These are phyloP conservation scores for Centaurea solstitialis DNA, from an alignment of 129 eudicot genomes.

Conservation along the genomic window DNA sequence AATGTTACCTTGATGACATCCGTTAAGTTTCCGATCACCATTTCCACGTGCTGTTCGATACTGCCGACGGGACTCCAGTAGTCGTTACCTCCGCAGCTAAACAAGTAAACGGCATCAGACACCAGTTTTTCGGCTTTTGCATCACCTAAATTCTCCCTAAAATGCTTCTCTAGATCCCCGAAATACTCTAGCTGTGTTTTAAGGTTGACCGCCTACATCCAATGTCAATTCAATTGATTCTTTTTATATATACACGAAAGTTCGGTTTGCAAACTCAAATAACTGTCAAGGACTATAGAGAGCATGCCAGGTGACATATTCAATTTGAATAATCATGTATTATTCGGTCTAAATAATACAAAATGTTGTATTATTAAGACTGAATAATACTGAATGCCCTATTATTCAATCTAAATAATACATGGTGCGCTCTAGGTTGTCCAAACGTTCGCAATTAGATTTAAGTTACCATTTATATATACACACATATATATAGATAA, in stretches of 20 bases:
- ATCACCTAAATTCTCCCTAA: slow-evolving; percentile 30
- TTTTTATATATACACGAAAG: no score
- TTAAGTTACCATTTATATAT: no score
- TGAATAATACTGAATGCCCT: no score
- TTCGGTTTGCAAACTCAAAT: no score
- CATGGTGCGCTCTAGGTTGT: no score
- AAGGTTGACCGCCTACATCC: slow-evolving; percentile 34
- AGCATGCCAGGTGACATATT: no score
- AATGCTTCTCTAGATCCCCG: slow-evolving; percentile 15
- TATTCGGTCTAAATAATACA: no score
- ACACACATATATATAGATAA: no score
- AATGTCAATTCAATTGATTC: not conserved
- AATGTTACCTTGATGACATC: slow-evolving; percentile 27
- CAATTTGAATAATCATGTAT: no score
- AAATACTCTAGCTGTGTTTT: slow-evolving; percentile 36
- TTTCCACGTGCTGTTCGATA: slow-evolving; percentile 21
- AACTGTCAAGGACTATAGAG: not conserved
- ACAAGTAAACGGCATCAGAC: slow-evolving; percentile 42
- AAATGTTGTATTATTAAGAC: no score
- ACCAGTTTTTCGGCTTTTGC: slow-evolving; percentile 20
- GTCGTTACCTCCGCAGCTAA: slow-evolving; percentile 45
- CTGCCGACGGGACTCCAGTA: slow-evolving; percentile 24
- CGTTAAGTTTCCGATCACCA: slow-evolving; percentile 44
- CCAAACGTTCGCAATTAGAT: no score
- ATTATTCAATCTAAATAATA: no score